Evolutionary conservation across 441 rosid species (phyloP).

Genomic region (Populus hybrid): DNA sequence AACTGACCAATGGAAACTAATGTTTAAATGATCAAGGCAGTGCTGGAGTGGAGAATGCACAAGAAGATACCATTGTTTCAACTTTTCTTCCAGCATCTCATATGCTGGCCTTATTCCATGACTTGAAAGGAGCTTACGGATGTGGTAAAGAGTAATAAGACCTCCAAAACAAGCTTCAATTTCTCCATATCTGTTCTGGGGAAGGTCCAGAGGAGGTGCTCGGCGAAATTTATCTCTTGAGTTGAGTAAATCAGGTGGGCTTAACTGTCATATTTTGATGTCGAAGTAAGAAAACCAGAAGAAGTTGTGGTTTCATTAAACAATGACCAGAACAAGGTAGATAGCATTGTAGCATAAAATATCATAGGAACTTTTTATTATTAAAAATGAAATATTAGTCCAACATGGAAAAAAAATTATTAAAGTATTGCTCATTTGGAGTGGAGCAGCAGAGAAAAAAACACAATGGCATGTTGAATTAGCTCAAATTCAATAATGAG

Average conservation of each 20-base stretch:
- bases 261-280: constrained; percentile 54
- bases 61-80: constrained; percentile 69
- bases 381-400: neutral
- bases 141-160: constrained; percentile 90
- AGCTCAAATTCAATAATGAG: neutral
- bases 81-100: constrained; percentile 96
- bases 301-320: neutral
- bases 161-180: constrained; percentile 75
- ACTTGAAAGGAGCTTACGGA: constrained; percentile 87
- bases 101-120: constrained; percentile 95
- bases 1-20: neutral
- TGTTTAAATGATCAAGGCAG: constrained; percentile 2
- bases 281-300: constrained; percentile 14
- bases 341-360: constrained; percentile 4
- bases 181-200: constrained; percentile 62
- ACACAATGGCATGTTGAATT: neutral
- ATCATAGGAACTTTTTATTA: neutral
- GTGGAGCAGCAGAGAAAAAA: constrained; percentile 2
- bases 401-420: too few species aligned
- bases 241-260: constrained; percentile 84
- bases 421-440: neutral
- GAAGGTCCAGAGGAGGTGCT: constrained; percentile 79
- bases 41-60: constrained; percentile 11
- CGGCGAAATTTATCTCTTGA: constrained; percentile 89
- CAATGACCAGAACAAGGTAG: neutral